Conservation (phyloP, 2,329 filamentous ascomycete genomes). For the Cladophialophora exuberans region DNA sequence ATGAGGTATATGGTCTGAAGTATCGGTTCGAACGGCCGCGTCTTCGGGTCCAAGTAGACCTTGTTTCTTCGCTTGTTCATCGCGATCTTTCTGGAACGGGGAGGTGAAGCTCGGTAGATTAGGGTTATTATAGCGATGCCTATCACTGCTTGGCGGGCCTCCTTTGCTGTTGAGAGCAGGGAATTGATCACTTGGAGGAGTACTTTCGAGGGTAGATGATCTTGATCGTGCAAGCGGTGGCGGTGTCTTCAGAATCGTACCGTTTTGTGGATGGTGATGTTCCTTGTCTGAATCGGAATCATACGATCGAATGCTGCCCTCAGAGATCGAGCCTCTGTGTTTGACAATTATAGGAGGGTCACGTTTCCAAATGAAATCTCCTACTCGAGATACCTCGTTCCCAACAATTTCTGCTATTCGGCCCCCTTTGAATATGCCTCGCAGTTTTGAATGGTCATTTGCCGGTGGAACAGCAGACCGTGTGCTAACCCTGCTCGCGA, state of each 20-base stretch:
- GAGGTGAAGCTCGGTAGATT: slow-evolving; percentile 58
- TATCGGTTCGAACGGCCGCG: slow-evolving; percentile 19
- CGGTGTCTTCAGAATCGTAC: slow-evolving; percentile 24
- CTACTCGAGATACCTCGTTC: slow-evolving; percentile 65
- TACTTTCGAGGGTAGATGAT: slow-evolving; percentile 30
- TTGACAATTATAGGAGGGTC: slow-evolving; percentile 52
- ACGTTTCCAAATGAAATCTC: slow-evolving; percentile 63
- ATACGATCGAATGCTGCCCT: slow-evolving; percentile 49
- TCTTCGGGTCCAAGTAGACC: slow-evolving; percentile 31
- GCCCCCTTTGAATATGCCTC: slow-evolving; percentile 76
- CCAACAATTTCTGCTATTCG: slow-evolving; percentile 74
- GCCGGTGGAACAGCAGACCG: slow-evolving; percentile 50
- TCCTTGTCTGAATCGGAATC: slow-evolving; percentile 52
- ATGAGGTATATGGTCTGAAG: slow-evolving; percentile 47
- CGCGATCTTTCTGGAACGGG: slow-evolving; percentile 45
- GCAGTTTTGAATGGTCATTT: slow-evolving; percentile 60
- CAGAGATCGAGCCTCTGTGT: slow-evolving; percentile 44
- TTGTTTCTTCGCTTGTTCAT: slow-evolving; percentile 38
- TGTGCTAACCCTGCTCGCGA: slow-evolving; percentile 41
- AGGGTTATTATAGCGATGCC: slow-evolving; percentile 44
- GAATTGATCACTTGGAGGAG: slow-evolving; percentile 24
- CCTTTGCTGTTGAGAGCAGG: slow-evolving; percentile 12
- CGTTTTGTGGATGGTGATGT: slow-evolving; percentile 33
- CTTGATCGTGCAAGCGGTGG: slow-evolving; percentile 19
- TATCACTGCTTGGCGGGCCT: slow-evolving; percentile 14